phyloP scores from a whole-genome alignment of 345 rosid species.

The Fremontodendron californicum region DNA sequence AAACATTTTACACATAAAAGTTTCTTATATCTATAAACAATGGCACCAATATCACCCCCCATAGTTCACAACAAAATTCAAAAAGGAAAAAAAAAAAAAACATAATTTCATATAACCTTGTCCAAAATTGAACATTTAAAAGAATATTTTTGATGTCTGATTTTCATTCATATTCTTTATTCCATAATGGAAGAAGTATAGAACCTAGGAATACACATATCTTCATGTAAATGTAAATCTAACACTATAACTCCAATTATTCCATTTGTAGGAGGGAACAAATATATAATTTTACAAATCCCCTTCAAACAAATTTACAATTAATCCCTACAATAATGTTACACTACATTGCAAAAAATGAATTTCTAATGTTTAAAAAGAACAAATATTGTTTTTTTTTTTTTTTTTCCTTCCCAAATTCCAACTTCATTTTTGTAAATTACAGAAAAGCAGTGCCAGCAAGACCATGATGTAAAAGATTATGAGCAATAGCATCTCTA shows the following conservation, averaged over 20 bases:
- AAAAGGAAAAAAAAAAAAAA: too few species aligned
- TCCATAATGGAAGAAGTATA: background rate
- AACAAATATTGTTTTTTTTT: background rate
- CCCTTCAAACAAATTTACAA: constrained; percentile 13
- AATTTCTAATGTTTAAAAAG: background rate
- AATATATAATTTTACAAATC: background rate
- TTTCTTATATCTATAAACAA: background rate
- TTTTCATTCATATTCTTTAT: background rate
- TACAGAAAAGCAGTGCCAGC: constrained; percentile 5
- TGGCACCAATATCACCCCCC: background rate
- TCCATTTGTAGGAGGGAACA: background rate
- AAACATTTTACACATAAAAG: background rate
- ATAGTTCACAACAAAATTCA: background rate
- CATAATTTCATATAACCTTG: background rate
- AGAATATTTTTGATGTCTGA: background rate
- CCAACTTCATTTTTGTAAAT: background rate
- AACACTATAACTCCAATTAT: background rate
- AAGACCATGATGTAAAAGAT: constrained; percentile 8
- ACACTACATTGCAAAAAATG: background rate
- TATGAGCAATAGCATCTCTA: constrained; percentile 12
- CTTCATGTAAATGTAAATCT: background rate
- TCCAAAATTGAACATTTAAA: background rate
- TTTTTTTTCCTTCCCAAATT: background rate
- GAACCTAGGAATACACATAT: background rate
- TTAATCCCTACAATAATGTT: background rate